Percentiles rank a stretch among this genome's conserved stretches.
Conservation (phyloP, 208 protist species). For the Leishmania tarentolae region DNA sequence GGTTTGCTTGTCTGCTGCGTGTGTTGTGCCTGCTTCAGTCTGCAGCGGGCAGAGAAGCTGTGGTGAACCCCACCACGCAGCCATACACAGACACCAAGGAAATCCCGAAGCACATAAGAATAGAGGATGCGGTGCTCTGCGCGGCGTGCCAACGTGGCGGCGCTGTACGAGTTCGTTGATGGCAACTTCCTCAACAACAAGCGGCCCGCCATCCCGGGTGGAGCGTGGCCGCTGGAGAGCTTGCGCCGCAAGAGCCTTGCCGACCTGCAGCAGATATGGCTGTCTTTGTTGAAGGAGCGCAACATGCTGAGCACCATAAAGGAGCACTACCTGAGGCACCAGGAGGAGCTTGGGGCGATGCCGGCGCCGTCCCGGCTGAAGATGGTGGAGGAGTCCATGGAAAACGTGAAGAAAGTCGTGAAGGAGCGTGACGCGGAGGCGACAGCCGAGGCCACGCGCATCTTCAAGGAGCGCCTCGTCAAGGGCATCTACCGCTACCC, state of each 20-base stretch:
- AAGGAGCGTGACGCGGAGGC: constrained; percentile 84
- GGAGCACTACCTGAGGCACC: constrained; percentile 88
- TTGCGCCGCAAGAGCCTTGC: constrained; percentile 89
- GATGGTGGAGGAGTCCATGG: constrained; percentile 86
- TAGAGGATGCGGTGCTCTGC: constrained; percentile 32
- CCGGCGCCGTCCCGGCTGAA: constrained; percentile 85
- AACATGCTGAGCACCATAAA: constrained; percentile 89
- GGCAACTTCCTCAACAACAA: constrained; percentile 90
- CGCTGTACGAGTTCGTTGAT: constrained; percentile 92
- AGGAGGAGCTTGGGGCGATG: constrained; percentile 91
- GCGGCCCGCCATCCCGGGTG: constrained; percentile 82
- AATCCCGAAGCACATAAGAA: no score
- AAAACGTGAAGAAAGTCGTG: constrained; percentile 79
- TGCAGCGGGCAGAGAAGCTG: neutral
- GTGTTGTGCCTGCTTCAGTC: neutral
- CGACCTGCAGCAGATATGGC: constrained; percentile 94
- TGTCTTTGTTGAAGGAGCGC: constrained; percentile 89
- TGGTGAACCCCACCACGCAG: neutral
- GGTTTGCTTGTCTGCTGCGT: neutral
- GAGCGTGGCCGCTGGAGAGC: constrained; percentile 82
- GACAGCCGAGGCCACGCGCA: constrained; percentile 53
- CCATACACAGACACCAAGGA: neutral
- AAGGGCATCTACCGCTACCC: constrained; percentile 85
- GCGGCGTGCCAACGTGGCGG: constrained; percentile 46
- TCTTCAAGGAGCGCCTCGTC: constrained; percentile 74